Conservation (phyloP, 2,329 filamentous ascomycete genomes). For the Aspergillus alliaceus region DNA sequence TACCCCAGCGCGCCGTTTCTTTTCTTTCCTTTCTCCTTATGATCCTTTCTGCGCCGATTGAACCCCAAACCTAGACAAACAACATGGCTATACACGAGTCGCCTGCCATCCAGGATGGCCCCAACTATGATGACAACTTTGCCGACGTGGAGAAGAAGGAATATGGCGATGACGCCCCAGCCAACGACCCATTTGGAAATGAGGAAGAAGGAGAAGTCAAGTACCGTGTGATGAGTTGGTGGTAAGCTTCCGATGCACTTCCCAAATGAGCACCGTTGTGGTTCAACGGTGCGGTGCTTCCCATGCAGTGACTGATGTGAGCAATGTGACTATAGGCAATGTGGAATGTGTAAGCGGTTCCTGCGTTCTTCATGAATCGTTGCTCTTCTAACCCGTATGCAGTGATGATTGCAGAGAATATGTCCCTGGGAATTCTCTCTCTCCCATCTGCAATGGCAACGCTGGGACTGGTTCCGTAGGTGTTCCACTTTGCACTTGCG, state of each 20-base stretch:
- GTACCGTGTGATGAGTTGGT: slow-evolving; percentile 52
- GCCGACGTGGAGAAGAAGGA: slow-evolving; percentile 14
- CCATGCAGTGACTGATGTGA: not conserved
- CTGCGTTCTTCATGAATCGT: not conserved
- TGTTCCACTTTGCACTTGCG: slow-evolving; percentile 4
- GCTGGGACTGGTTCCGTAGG: slow-evolving; percentile 55
- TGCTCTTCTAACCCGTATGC: slow-evolving; percentile 7
- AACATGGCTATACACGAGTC: slow-evolving; percentile 5
- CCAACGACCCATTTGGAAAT: slow-evolving; percentile 39
- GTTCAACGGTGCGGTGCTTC: not conserved
- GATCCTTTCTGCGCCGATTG: not conserved
- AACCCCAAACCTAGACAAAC: not conserved
- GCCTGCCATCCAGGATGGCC: slow-evolving; percentile 1
- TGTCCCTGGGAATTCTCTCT: slow-evolving; percentile 58
- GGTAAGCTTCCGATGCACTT: slow-evolving; percentile 17
- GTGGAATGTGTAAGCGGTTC: slow-evolving; percentile 34
- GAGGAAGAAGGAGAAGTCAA: slow-evolving; percentile 45
- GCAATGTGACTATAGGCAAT: slow-evolving; percentile 28
- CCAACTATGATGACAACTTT: not conserved
- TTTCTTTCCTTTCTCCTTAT: not conserved
- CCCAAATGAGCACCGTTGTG: not conserved
- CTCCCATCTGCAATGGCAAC: slow-evolving; percentile 55
- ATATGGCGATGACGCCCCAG: slow-evolving; percentile 2
- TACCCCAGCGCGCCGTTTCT: not conserved
- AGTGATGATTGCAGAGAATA: slow-evolving; percentile 61